Evolutionary conservation across 768 basidiomycete species (phyloP).

Genomic region (Suillus sp.): DNA sequence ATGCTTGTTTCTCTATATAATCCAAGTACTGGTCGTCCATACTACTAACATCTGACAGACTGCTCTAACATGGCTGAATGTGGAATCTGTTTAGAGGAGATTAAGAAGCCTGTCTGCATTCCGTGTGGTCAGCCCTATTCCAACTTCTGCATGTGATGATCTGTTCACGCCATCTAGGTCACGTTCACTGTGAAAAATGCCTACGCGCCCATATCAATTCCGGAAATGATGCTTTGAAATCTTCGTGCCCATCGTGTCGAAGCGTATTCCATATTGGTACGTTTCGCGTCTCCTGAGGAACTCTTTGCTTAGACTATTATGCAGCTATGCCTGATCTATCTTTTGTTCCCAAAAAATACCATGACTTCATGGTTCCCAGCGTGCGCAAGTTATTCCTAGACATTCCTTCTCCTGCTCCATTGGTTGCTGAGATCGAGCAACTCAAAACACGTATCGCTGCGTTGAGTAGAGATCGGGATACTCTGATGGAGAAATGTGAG

Average conservation of each 20-base stretch:
- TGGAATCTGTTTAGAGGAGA: constrained; percentile 58
- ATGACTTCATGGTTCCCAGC: constrained; percentile 56
- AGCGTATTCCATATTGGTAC: constrained; percentile 57
- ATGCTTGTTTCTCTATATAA: constrained; percentile 1
- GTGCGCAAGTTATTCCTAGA: constrained; percentile 61
- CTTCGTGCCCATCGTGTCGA: constrained; percentile 64
- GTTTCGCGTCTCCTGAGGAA: constrained; percentile 13
- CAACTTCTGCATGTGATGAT: background rate
- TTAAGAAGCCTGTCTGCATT: constrained; percentile 56
- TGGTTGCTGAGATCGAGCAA: constrained; percentile 36
- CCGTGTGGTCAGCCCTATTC: constrained; percentile 57
- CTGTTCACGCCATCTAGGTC: constrained; percentile 43
- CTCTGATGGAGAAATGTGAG: constrained; percentile 47
- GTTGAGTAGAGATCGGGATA: constrained; percentile 44
- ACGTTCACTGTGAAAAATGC: constrained; percentile 66
- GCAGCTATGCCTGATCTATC: constrained; percentile 50
- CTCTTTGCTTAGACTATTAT: background rate
- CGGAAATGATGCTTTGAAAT: constrained; percentile 35
- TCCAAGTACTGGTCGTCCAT: background rate
- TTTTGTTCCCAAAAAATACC: constrained; percentile 57
- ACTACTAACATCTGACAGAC: background rate
- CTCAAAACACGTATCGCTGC: constrained; percentile 42
- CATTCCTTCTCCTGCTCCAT: constrained; percentile 25
- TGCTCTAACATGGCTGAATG: constrained; percentile 50
- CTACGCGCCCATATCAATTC: constrained; percentile 39